Conservation (phyloP, 2,329 filamentous ascomycete species). For the Arthrobotrys megalospora region DNA sequence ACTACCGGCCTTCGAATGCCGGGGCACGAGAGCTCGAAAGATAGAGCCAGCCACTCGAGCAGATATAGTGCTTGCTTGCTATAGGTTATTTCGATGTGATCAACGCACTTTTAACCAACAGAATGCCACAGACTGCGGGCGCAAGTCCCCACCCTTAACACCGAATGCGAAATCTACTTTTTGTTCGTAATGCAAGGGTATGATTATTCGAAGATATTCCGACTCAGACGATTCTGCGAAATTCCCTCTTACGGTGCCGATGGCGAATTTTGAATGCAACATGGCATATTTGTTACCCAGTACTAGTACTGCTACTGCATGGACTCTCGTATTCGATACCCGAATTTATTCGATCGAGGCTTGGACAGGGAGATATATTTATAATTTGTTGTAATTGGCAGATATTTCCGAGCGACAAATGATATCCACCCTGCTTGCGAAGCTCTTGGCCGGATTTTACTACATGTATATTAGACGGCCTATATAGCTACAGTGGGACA, state of each 20-base stretch:
- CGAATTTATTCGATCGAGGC: constrained; percentile 28
- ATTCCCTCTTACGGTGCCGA: constrained; percentile 6
- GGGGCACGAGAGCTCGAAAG: constrained; percentile 12
- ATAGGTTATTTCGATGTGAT: constrained; percentile 58
- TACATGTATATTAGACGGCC: neutral
- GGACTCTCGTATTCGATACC: constrained; percentile 38
- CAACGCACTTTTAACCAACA: constrained; percentile 38
- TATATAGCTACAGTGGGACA: constrained; percentile 5
- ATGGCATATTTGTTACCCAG: constrained; percentile 17
- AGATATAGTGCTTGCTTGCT: constrained; percentile 17
- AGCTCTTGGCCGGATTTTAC: constrained; percentile 18
- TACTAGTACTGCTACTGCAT: neutral
- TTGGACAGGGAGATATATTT: constrained; percentile 1
- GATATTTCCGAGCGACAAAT: constrained; percentile 44
- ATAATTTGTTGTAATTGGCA: constrained; percentile 14
- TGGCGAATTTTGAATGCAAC: neutral
- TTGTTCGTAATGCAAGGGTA: constrained; percentile 8
- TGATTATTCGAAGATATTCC: constrained; percentile 30
- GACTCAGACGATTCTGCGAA: constrained; percentile 32
- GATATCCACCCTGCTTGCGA: constrained; percentile 19
- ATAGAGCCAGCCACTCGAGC: neutral
- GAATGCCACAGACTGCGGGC: constrained; percentile 25
- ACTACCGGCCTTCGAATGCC: constrained; percentile 2
- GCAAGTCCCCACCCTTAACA: constrained; percentile 25
- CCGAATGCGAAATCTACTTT: constrained; percentile 9